Evolutionary conservation across 164 flowering plant species (phyloP), one percentile per base, ranked within the genome.

Genomic region (Echeveria elegans): DNA sequence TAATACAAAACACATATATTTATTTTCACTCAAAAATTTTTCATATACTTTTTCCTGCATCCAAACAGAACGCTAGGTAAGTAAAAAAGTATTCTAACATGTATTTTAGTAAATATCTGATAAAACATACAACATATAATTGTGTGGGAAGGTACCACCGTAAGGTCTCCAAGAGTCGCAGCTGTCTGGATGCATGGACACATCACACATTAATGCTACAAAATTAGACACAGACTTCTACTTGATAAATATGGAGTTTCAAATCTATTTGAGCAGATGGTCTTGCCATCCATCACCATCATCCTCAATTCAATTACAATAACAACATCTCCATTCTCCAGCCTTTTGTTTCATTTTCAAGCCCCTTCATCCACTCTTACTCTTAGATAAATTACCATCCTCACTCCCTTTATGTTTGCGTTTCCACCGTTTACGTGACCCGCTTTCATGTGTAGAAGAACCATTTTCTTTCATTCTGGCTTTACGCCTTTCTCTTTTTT

Each of bases 401-500:
- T 28, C 61, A 0, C 28, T 28, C 28, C 61, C 47, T 43, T 43
- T 28, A 28, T 28, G 61, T 56, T 56, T 56, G 32, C 61, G 61
- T 56, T 56, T 26, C 18, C 32, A 56, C 28, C 19, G 26, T 28
- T 56, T 56, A 9, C 31, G 7, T 6, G 32, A 28, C 5, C 61
- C 61, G 5, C 32, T 56, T 56, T 14, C 32, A 23, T 50, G 7
- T 24, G 7, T 50, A 21, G 9, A 0, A 34, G 37, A 3, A 8
- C 28, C 56, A 28, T 14, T 56, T 56, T 56, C 61, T 56, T 56
- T 56, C 2, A 26, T 32, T 28, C 61, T 56, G 31, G 61, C 6
- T 19, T 56, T 56, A 18, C n/a, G 31, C 71, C 72, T 80, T 14
- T 0, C 47, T 38, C 72, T 43, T 63, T 64, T 73, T 30, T 66